Conservation (phyloP, 805 yeast genomes). For the Spathaspora girioi region DNA sequence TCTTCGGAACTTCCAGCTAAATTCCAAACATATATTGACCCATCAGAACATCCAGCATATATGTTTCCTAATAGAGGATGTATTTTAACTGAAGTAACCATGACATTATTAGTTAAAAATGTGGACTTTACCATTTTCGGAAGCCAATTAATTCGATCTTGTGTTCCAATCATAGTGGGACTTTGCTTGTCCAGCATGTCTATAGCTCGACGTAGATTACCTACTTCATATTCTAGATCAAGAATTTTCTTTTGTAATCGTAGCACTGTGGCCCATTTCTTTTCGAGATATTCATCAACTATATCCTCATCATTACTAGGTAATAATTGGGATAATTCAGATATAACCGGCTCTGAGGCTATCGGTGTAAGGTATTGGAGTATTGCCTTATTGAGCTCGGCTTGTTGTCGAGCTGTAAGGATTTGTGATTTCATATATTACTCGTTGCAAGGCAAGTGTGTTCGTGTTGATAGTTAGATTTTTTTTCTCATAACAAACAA, state of each 20-base stretch:
- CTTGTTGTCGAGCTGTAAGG: conserved; percentile 27
- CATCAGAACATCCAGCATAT: conserved; percentile 68
- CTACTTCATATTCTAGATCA: conserved; percentile 61
- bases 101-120: conserved; percentile 55
- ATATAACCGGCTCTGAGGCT: background rate
- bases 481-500: background rate
- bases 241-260: conserved; percentile 71
- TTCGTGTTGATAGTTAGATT: background rate
- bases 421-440: conserved; percentile 5
- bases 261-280: conserved; percentile 85
- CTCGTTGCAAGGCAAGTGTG: background rate
- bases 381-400: conserved; percentile 46
- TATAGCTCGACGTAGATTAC: conserved; percentile 44
- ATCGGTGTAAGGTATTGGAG: conserved; percentile 44
- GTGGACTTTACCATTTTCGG: conserved; percentile 47
- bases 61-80: conserved; percentile 74
- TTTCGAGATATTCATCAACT: conserved; percentile 50
- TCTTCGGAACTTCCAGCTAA: conserved; percentile 45
- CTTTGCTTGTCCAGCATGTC: conserved; percentile 18
- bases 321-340: background rate
- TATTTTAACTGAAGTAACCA: conserved; percentile 59
- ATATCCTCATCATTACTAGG: conserved; percentile 17
- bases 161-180: conserved; percentile 7
- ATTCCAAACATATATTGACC: conserved; percentile 72
- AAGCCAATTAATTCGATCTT: conserved; percentile 53